A percentile compares a stretch with the other conserved stretches of the same genome.
phyloP scores from a whole-genome alignment of 2,329 filamentous ascomycete species.

The Alternaria gansuensis region DNA sequence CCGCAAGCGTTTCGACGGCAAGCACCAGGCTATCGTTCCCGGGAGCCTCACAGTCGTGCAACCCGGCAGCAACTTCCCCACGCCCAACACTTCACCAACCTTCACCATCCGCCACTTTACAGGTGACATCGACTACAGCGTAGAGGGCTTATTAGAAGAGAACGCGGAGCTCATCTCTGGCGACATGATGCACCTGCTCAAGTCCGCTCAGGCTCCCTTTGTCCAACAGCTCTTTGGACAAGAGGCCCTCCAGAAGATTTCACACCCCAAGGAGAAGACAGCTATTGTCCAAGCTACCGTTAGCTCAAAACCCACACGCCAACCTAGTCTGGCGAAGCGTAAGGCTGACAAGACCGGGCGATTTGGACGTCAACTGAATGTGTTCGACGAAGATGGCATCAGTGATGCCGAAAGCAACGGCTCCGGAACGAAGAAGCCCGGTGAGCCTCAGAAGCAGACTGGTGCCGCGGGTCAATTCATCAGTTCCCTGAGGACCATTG shows the following conservation, averaged over 20 bases:
- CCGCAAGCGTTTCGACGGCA: slow-evolving; percentile 91
- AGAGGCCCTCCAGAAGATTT: slow-evolving; percentile 87
- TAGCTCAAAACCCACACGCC: slow-evolving; percentile 91
- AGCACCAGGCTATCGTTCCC: slow-evolving; percentile 88
- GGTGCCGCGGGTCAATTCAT: slow-evolving; percentile 94
- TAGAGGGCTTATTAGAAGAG: slow-evolving; percentile 87
- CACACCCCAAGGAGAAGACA: slow-evolving; percentile 88
- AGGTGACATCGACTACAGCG: slow-evolving; percentile 92
- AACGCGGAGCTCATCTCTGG: slow-evolving; percentile 96
- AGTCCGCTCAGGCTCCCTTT: slow-evolving; percentile 86
- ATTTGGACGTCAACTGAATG: slow-evolving; percentile 53
- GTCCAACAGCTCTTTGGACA: slow-evolving; percentile 93
- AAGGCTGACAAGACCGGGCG: slow-evolving; percentile 68
- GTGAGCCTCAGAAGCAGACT: slow-evolving; percentile 66
- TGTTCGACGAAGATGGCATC: slow-evolving; percentile 58
- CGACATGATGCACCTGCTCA: slow-evolving; percentile 93
- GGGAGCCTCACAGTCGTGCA: slow-evolving; percentile 77
- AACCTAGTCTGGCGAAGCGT: slow-evolving; percentile 88
- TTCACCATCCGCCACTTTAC: slow-evolving; percentile 97
- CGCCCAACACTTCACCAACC: slow-evolving; percentile 78
- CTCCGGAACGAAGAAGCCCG: slow-evolving; percentile 53
- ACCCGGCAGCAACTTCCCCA: slow-evolving; percentile 88
- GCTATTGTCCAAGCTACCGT: slow-evolving; percentile 96
- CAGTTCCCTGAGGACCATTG: slow-evolving; percentile 87
- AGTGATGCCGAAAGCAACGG: slow-evolving; percentile 55